These are phyloP conservation scores for Polytrichum formosum DNA, from an alignment of 225 moss, liverwort and hornwort species.

Conservation along the genomic window DNA sequence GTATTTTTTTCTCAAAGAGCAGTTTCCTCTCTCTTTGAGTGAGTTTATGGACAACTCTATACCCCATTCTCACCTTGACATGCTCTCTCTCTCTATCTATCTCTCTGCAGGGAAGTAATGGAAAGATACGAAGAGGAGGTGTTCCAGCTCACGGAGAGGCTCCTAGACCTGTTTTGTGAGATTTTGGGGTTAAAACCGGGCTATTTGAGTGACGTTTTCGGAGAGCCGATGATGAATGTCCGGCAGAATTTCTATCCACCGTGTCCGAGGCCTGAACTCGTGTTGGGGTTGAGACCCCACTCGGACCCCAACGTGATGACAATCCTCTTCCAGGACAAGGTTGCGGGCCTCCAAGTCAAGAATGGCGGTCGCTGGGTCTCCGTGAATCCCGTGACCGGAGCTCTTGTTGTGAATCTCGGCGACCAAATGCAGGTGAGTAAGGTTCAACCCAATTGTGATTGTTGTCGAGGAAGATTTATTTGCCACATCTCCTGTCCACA, in stretches of 20 bases:
- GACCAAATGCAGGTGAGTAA: slow-evolving; percentile 38
- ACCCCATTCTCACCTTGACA: too few relatives aligned
- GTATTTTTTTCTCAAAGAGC: too few relatives aligned
- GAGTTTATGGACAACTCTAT: too few relatives aligned
- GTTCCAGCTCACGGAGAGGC: slow-evolving; percentile 23
- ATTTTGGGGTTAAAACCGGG: slow-evolving; percentile 25
- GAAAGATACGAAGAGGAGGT: slow-evolving; percentile 29
- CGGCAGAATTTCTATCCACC: slow-evolving; percentile 41
- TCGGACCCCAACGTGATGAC: slow-evolving; percentile 41
- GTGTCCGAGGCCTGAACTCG: slow-evolving; percentile 33
- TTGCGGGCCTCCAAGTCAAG: slow-evolving; percentile 48
- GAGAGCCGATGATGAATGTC: slow-evolving; percentile 26
- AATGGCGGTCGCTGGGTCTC: slow-evolving; percentile 21
- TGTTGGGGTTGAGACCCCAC: slow-evolving; percentile 34
- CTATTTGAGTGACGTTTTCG: slow-evolving; percentile 25
- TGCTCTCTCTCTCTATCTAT: not conserved
- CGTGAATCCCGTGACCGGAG: slow-evolving; percentile 23
- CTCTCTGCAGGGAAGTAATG: slow-evolving; percentile 27
- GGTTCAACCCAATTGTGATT: not conserved
- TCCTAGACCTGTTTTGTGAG: slow-evolving; percentile 25
- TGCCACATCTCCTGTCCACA: too few relatives aligned
- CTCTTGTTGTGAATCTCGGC: slow-evolving; percentile 43
- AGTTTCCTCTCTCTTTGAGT: too few relatives aligned
- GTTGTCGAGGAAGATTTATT: too few relatives aligned
- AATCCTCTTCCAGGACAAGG: slow-evolving; percentile 26